Conservation (phyloP, 106 monocot genomes). For the Dendrobium huoshanense region DNA sequence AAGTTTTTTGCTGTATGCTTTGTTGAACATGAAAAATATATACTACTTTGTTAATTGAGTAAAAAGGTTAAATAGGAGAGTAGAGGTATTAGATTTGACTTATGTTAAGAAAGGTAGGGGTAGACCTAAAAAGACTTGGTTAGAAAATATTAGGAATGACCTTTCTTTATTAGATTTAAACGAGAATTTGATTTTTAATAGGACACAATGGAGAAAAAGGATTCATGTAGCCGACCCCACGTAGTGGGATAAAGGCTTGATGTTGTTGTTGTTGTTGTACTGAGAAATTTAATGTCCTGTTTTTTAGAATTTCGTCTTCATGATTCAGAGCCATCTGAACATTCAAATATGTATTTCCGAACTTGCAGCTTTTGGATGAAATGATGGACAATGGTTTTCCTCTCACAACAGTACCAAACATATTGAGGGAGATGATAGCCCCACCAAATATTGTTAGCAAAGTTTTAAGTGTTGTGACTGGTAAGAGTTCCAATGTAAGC, state of each 20-base stretch:
- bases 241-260: too few species aligned
- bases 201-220: too few species aligned
- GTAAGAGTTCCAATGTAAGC: slow-evolving; percentile 68
- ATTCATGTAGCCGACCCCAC: too few species aligned
- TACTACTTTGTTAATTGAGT: neutral
- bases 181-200: too few species aligned
- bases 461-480: slow-evolving; percentile 81
- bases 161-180: too few species aligned
- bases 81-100: too few species aligned
- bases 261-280: too few species aligned
- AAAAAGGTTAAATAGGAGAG: too few species aligned
- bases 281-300: neutral
- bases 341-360: slow-evolving; percentile 11
- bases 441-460: slow-evolving; percentile 84
- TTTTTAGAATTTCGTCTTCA: slow-evolving; percentile 7
- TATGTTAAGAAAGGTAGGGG: too few species aligned
- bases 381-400: slow-evolving; percentile 99
- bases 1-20: neutral
- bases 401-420: slow-evolving; percentile 88
- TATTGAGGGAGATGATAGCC: slow-evolving; percentile 80
- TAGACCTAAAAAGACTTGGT: too few species aligned
- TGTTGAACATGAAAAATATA: neutral
- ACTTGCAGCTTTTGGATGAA: slow-evolving; percentile 89
- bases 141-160: too few species aligned
- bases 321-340: slow-evolving; percentile 4